A percentile compares a stretch with the other conserved stretches of the same genome.
Conservation (phyloP, 331 rosid species). For the Stylosanthes scabra region DNA sequence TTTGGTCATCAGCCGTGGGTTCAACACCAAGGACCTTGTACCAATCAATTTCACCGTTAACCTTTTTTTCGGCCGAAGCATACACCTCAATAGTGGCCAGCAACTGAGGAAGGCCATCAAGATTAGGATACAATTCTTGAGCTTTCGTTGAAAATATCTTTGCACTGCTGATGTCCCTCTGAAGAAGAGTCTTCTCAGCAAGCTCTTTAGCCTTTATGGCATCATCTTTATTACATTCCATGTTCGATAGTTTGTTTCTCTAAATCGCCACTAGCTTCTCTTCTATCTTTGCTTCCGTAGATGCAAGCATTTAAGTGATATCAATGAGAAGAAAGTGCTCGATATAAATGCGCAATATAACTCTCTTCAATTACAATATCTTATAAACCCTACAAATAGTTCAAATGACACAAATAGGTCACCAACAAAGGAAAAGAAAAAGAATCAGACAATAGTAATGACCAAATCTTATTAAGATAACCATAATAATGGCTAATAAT, state of each 20-base stretch:
- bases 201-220: conserved; percentile 58
- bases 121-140: conserved; percentile 48
- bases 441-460: conserved; percentile 1
- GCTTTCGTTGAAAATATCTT: conserved; percentile 60
- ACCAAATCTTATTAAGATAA: background rate
- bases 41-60: conserved; percentile 56
- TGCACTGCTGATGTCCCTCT: conserved; percentile 49
- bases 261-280: conserved; percentile 23
- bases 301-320: conserved; percentile 21
- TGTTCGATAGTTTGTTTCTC: conserved; percentile 40
- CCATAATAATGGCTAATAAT: conserved; percentile 26
- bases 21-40: conserved; percentile 65
- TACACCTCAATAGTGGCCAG: conserved; percentile 62
- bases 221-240: conserved; percentile 59
- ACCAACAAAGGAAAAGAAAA: conserved; percentile 36
- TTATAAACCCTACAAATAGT: conserved; percentile 32
- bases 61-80: conserved; percentile 54
- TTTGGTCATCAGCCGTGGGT: conserved; percentile 56
- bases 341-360: conserved; percentile 20
- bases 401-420: conserved; percentile 41
- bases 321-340: conserved; percentile 32
- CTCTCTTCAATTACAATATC: conserved; percentile 37
- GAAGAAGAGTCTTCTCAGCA: conserved; percentile 60
- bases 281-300: conserved; percentile 35
- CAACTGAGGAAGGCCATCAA: conserved; percentile 59